Percentiles rank a stretch among this genome's conserved stretches.
These are phyloP conservation scores for Fusarium aywerte DNA, from an alignment of 2,329 filamentous ascomycete species.

Conservation along the genomic window DNA sequence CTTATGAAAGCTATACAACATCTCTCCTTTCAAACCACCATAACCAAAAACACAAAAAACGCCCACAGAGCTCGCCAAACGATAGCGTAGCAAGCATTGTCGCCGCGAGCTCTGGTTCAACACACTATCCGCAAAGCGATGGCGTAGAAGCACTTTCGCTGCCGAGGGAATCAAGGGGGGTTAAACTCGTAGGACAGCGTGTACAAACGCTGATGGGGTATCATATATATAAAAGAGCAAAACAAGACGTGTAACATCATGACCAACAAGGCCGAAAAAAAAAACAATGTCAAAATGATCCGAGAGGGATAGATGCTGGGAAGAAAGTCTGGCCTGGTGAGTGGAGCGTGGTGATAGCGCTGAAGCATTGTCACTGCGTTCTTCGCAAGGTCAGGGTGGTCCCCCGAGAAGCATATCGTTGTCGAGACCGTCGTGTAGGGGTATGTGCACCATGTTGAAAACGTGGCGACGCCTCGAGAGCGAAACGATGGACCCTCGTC, in stretches of 20 bases:
- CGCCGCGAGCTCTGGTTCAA: conserved; percentile 61
- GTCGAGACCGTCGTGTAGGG: conserved; percentile 47
- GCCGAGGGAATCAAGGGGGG: conserved; percentile 54
- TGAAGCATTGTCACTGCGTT: conserved; percentile 61
- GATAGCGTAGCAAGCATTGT: conserved; percentile 67
- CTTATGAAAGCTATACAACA: background rate
- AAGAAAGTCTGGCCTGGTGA: conserved; percentile 4
- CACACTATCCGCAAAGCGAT: conserved; percentile 64
- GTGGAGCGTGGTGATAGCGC: conserved; percentile 57
- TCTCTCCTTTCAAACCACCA: background rate
- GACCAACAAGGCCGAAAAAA: conserved; percentile 22
- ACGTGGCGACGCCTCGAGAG: background rate
- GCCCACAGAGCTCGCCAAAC: conserved; percentile 60
- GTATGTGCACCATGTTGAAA: background rate
- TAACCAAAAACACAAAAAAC: conserved; percentile 40
- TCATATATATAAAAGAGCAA: conserved; percentile 49
- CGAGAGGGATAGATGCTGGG: conserved; percentile 7
- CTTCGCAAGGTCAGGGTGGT: conserved; percentile 35
- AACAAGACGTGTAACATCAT: conserved; percentile 36
- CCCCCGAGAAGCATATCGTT: conserved; percentile 54
- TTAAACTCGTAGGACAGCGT: conserved; percentile 57
- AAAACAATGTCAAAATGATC: conserved; percentile 24
- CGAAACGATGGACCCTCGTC: conserved; percentile 1
- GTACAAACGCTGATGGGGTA: conserved; percentile 60
- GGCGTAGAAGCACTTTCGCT: conserved; percentile 67